A percentile compares a stretch with the other conserved stretches of the same genome.
Conservation (phyloP, 495 filamentous ascomycete species). For the Neurospora sp. region DNA sequence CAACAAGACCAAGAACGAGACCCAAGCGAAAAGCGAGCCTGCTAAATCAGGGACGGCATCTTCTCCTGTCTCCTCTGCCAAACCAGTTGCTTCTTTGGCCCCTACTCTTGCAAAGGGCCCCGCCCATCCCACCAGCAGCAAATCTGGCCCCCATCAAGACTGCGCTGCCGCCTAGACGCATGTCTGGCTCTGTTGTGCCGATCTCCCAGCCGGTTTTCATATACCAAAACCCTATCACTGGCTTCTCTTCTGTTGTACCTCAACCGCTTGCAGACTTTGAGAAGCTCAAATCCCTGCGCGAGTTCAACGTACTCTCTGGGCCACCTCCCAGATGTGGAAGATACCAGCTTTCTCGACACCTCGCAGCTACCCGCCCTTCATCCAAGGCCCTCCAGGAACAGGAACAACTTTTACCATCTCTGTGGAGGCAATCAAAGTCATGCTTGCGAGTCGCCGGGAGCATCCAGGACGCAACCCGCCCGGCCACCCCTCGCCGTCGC, state of each 20-base stretch:
- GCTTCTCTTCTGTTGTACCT: constrained; percentile 24
- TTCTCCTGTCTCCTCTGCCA: background rate
- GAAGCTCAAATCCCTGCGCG: constrained; percentile 40
- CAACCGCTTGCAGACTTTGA: constrained; percentile 14
- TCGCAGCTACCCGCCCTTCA: constrained; percentile 60
- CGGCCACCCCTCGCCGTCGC: constrained; percentile 62
- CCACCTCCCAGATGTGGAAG: constrained; percentile 9
- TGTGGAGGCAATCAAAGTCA: constrained; percentile 59
- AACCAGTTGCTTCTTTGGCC: background rate
- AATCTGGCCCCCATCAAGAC: background rate
- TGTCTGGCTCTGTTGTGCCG: too few relatives aligned
- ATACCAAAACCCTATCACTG: constrained; percentile 18
- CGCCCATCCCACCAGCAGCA: background rate
- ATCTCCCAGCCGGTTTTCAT: constrained; percentile 11
- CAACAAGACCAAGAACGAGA: background rate
- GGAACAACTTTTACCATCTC: constrained; percentile 70
- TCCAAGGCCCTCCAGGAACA: constrained; percentile 80
- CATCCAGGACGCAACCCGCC: constrained; percentile 9
- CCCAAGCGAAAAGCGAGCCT: background rate
- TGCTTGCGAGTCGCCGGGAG: constrained; percentile 43
- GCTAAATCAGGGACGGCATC: background rate
- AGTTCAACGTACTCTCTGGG: constrained; percentile 39
- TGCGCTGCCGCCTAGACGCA: background rate
- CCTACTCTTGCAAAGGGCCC: background rate
- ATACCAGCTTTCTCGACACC: constrained; percentile 46